Conservation (phyloP, 345 rosid genomes). For the Ceriops tagal region DNA sequence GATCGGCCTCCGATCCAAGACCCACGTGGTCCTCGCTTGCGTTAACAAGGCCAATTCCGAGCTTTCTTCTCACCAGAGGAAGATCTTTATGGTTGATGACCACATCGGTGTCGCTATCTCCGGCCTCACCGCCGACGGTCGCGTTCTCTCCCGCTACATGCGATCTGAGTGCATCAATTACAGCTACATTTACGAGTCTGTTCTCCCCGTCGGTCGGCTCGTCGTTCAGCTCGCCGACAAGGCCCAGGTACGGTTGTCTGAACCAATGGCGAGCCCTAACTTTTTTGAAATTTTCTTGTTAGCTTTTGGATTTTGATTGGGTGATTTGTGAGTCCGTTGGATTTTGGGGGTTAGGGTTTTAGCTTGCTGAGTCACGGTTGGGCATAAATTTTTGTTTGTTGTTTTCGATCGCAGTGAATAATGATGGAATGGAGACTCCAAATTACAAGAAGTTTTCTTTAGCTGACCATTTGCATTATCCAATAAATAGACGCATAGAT, state of each 20-base stretch:
- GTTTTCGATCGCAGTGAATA: not conserved
- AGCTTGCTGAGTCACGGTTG: not conserved
- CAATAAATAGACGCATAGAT: no score
- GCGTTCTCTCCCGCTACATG: conserved; percentile 94
- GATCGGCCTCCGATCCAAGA: conserved; percentile 96
- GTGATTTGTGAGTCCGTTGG: not conserved
- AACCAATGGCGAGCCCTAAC: not conserved
- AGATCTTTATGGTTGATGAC: conserved; percentile 97
- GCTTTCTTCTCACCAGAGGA: conserved; percentile 95
- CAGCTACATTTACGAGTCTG: conserved; percentile 83
- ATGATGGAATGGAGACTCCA: no score
- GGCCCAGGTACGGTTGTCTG: conserved; percentile 65
- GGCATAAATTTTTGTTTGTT: not conserved
- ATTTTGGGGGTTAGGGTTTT: not conserved
- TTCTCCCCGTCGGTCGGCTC: conserved; percentile 92
- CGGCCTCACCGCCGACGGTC: conserved; percentile 96
- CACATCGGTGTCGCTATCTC: conserved; percentile 97
- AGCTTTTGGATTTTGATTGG: not conserved
- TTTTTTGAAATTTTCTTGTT: not conserved
- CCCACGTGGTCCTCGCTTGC: conserved; percentile 86
- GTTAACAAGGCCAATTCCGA: conserved; percentile 92
- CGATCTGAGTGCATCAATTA: conserved; percentile 91
- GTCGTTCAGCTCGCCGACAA: conserved; percentile 74
- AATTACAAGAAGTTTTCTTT: no score
- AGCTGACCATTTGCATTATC: no score